Conservation (phyloP, 108 stramenopile species). For the Thalassiosira profunda region DNA sequence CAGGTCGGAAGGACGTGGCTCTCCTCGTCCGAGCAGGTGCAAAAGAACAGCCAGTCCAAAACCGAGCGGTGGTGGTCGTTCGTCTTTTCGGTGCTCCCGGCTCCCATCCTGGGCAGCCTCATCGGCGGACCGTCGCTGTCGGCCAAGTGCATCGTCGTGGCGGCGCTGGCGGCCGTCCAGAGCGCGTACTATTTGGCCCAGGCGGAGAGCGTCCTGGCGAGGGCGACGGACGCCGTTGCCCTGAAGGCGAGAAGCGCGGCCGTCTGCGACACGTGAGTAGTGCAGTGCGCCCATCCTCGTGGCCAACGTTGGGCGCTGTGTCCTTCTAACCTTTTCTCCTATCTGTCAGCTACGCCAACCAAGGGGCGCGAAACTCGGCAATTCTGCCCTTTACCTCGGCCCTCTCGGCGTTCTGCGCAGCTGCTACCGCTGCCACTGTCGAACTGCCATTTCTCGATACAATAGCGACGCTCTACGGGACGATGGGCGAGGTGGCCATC, state of each 20-base stretch:
- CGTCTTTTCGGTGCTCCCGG: slow-evolving; percentile 65
- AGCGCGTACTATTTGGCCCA: slow-evolving; percentile 81
- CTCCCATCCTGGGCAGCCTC: slow-evolving; percentile 79
- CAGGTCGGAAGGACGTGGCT: slow-evolving; percentile 92
- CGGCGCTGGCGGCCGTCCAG: slow-evolving; percentile 87
- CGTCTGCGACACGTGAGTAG: slow-evolving; percentile 75
- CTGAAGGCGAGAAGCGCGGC: slow-evolving; percentile 86
- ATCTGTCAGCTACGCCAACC: slow-evolving; percentile 81
- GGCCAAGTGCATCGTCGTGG: slow-evolving; percentile 80
- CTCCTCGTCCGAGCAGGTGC: slow-evolving; percentile 69
- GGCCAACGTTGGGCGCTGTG: too few relatives aligned
- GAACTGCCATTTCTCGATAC: slow-evolving; percentile 84
- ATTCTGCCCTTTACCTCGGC: slow-evolving; percentile 93
- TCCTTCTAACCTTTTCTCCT: too few relatives aligned
- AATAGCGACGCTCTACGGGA: slow-evolving; percentile 50
- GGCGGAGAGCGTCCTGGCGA: slow-evolving; percentile 71
- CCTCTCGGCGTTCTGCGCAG: slow-evolving; percentile 84
- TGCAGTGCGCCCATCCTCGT: neutral
- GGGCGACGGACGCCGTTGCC: slow-evolving; percentile 90
- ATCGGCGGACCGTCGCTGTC: slow-evolving; percentile 72
- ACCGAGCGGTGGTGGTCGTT: slow-evolving; percentile 74
- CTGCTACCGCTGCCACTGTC: slow-evolving; percentile 90
- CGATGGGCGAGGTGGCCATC: slow-evolving; percentile 52
- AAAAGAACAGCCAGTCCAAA: slow-evolving; percentile 44
- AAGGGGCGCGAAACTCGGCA: slow-evolving; percentile 82